Percentiles rank a stretch among this genome's conserved stretches.
These are phyloP conservation scores for Hericium alpestre DNA, from an alignment of 768 basidiomycete species.

Conservation along the genomic window DNA sequence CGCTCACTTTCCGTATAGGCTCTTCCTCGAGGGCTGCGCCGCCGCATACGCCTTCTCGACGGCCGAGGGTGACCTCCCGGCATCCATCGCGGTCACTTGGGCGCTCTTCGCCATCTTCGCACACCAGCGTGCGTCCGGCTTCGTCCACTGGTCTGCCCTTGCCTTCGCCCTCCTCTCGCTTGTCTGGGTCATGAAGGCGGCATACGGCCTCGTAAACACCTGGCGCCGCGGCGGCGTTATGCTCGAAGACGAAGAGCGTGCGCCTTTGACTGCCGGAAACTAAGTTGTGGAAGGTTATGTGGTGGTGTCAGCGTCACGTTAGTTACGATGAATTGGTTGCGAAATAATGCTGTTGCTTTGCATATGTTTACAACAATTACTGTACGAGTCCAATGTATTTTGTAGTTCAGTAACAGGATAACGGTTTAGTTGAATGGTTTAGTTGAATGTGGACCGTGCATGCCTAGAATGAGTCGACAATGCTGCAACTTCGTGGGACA, in stretches of 20 bases:
- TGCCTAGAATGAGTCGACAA: too few species aligned
- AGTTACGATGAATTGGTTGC: too few species aligned
- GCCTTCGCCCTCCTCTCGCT: conserved; percentile 77
- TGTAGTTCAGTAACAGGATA: too few species aligned
- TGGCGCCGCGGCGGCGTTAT: conserved; percentile 40
- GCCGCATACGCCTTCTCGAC: conserved; percentile 92
- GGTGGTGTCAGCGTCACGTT: too few species aligned
- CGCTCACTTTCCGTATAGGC: conserved; percentile 27
- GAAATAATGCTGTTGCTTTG: too few species aligned
- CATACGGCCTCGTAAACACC: conserved; percentile 37
- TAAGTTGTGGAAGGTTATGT: too few species aligned
- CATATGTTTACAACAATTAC: too few species aligned
- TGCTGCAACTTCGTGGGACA: too few species aligned
- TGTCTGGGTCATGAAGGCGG: conserved; percentile 75
- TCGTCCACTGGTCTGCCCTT: conserved; percentile 87
- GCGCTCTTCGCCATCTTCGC: conserved; percentile 90
- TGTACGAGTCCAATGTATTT: too few species aligned
- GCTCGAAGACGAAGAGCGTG: conserved; percentile 79
- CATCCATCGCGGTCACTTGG: conserved; percentile 85
- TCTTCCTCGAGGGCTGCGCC: conserved; percentile 88
- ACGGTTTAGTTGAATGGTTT: too few species aligned
- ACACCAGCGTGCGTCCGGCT: conserved; percentile 49
- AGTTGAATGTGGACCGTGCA: too few species aligned
- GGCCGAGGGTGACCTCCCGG: conserved; percentile 85
- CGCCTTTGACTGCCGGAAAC: conserved; percentile 39